These are phyloP conservation scores for Diutina rugosa DNA, from an alignment of 1,139 yeast species.

Conservation along the genomic window DNA sequence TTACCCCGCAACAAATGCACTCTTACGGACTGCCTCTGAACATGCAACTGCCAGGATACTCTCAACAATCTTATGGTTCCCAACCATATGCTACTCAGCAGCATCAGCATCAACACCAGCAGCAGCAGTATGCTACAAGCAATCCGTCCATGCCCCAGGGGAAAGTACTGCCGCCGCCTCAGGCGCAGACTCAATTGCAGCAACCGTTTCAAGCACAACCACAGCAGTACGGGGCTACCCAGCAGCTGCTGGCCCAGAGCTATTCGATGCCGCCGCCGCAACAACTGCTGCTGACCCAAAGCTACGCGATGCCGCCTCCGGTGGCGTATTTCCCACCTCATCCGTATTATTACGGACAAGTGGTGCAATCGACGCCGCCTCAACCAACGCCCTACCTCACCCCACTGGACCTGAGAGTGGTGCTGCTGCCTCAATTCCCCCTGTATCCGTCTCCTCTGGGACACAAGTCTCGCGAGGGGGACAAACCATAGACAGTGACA, in stretches of 20 bases:
- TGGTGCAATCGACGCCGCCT: not conserved
- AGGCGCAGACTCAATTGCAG: not conserved
- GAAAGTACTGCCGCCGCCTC: not conserved
- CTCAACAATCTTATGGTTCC: not conserved
- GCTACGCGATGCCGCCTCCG: conserved; percentile 1
- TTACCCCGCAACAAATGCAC: conserved; percentile 1
- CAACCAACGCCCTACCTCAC: not conserved
- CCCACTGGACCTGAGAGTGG: not conserved
- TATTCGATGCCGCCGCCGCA: not conserved
- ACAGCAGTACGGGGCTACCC: not conserved
- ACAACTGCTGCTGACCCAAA: not conserved
- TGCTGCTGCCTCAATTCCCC: conserved; percentile 1
- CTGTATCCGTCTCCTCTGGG: not conserved
- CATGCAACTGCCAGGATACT: not conserved
- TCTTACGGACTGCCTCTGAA: not conserved
- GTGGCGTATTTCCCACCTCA: conserved; percentile 1
- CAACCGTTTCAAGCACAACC: conserved; percentile 2
- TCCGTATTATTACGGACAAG: not conserved
- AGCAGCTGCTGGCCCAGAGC: not conserved
- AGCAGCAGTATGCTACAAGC: not conserved
- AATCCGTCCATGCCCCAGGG: not conserved
- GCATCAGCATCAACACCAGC: not conserved
- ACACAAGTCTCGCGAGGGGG: not conserved
- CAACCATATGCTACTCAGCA: not conserved
- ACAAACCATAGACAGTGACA: not conserved